Evolutionary conservation across 2,329 filamentous ascomycete genomes (phyloP), one percentile per base, ranked within the genome.

Genomic region (Alternaria conjuncta): DNA sequence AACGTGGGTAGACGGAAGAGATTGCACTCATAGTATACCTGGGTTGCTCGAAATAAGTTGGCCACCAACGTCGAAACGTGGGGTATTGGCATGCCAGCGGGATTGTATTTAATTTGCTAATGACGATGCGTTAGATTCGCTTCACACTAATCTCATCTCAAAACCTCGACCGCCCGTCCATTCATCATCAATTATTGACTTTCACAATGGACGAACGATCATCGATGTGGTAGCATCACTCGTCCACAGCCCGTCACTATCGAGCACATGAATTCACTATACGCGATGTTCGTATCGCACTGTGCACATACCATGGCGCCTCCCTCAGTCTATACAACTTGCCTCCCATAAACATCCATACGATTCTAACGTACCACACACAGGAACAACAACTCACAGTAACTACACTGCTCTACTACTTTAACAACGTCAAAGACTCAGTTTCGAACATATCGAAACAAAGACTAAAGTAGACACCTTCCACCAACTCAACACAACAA

Each of bases 101-200:
- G 66, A 46, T 65, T 63, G 66, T 71, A 75, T 67, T 69, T 75
- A 76, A 75, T 76, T 67, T 69, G 66, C 61, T 74, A 76, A 75
- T 76, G 56, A 60, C 73, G 60, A 69, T 69, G 65, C 68, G 66
- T 69, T 66, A 61, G 54, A 63, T 43, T 30, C 18, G 18, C 28
- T 60, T 53, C 30, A 43, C 18, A 56, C 50, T 63, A 4, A 26
- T 30, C 25, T 36, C 26, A 30, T 23, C 28, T 23, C 20, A 55
- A 13, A 23, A 26, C 41, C 23, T 7, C 15, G 7, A 9, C 41
- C 12, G 12, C 49, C 18, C 11, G 7, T 11, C 13, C 21, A n/a
- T 21, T 6, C 28, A 41, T 25, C 13, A 23, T 28, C 30, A 36
- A 26, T 6, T 21, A 46, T 15, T 32, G 20, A 15, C 15, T 46